Percentiles rank a stretch among this genome's conserved stretches.
Evolutionary conservation across 2,329 filamentous ascomycete species (phyloP).

Genomic region (Ophiostoma novo-ulmi): DNA sequence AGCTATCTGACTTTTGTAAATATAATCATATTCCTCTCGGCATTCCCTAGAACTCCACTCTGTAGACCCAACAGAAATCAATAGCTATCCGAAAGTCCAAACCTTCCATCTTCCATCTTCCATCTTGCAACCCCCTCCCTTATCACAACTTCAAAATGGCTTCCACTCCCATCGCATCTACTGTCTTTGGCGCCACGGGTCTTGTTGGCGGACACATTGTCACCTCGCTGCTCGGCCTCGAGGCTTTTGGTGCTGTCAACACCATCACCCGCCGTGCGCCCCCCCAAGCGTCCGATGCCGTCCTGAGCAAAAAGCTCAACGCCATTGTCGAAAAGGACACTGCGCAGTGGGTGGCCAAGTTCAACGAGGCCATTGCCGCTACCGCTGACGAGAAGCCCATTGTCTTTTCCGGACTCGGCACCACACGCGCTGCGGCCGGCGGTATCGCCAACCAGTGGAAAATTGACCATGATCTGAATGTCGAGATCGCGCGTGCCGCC

Average conservation of each 20-base stretch:
- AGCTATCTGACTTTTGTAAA: not conserved
- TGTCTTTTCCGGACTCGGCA: slow-evolving; percentile 75
- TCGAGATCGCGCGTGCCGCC: slow-evolving; percentile 70
- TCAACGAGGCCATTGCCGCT: slow-evolving; percentile 43
- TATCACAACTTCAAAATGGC: slow-evolving; percentile 6
- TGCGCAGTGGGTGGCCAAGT: slow-evolving; percentile 59
- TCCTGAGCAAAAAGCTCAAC: slow-evolving; percentile 59
- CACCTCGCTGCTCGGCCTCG: slow-evolving; percentile 52
- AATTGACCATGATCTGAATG: slow-evolving; percentile 82
- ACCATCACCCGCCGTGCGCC: slow-evolving; percentile 65
- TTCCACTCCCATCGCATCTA: slow-evolving; percentile 27
- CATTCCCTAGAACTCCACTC: not conserved
- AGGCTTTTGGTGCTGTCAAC: slow-evolving; percentile 49
- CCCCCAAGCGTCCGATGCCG: slow-evolving; percentile 45
- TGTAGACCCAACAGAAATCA: not conserved
- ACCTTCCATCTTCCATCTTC: not conserved
- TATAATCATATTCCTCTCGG: not conserved
- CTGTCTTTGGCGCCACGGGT: slow-evolving; percentile 61
- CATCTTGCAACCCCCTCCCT: not conserved
- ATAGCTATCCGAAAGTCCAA: not conserved
- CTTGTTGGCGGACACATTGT: slow-evolving; percentile 72
- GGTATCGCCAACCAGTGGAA: slow-evolving; percentile 74
- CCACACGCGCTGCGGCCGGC: slow-evolving; percentile 70
- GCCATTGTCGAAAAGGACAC: slow-evolving; percentile 64
- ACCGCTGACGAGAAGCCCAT: slow-evolving; percentile 57